A percentile compares a stretch with the other conserved stretches of the same genome.
phyloP scores from a whole-genome alignment of 2,329 filamentous ascomycete genomes.

The Diaporthe caulivora region DNA sequence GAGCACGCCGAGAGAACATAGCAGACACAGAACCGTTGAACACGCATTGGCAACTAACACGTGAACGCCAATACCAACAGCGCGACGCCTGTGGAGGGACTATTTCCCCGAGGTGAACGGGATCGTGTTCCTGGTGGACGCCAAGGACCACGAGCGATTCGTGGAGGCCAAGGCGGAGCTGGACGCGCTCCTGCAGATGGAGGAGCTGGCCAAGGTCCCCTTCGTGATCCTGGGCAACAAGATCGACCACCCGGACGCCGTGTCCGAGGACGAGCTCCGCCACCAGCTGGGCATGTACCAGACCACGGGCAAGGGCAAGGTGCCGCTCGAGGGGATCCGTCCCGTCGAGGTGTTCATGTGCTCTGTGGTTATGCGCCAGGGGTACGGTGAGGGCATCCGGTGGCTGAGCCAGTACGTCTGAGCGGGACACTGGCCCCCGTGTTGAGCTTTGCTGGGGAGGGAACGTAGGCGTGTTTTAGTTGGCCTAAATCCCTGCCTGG shows the following conservation, averaged over 20 bases:
- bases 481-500: background rate
- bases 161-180: slow-evolving; percentile 96
- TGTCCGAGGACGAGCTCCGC: slow-evolving; percentile 95
- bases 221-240: slow-evolving; percentile 99
- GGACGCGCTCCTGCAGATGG: slow-evolving; percentile 94
- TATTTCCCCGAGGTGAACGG: slow-evolving; percentile 97
- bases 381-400: slow-evolving; percentile 90
- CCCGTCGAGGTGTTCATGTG: slow-evolving; percentile 99
- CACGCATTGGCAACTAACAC: slow-evolving; percentile 23
- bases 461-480: background rate
- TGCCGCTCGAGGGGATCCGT: slow-evolving; percentile 87
- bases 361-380: slow-evolving; percentile 98
- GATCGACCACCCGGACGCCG: slow-evolving; percentile 97
- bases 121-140: slow-evolving; percentile 97
- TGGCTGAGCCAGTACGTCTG: slow-evolving; percentile 95
- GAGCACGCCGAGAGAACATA: background rate
- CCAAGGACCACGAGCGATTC: slow-evolving; percentile 96
- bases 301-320: slow-evolving; percentile 96
- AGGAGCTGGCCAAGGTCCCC: slow-evolving; percentile 94
- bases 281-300: slow-evolving; percentile 94
- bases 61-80: slow-evolving; percentile 56
- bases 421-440: slow-evolving; percentile 42
- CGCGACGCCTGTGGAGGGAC: slow-evolving; percentile 94
- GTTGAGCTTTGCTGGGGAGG: background rate
- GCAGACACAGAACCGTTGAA: too few species aligned